A percentile compares a stretch with the other conserved stretches of the same genome.
These are phyloP conservation scores for Astrocystis sublimbata DNA, from an alignment of 495 filamentous ascomycete species.

Conservation along the genomic window DNA sequence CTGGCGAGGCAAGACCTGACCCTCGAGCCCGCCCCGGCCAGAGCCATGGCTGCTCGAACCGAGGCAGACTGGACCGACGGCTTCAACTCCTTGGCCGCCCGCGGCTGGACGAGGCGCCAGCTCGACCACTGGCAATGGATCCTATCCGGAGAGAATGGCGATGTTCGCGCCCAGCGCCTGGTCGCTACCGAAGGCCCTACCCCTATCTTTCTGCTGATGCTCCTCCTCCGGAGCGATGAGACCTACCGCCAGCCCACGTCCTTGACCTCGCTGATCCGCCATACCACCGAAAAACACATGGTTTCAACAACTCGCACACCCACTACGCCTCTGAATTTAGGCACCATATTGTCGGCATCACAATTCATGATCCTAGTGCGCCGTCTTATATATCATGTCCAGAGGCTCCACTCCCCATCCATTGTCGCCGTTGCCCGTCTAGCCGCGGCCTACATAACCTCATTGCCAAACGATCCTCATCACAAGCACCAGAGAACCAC, in stretches of 20 bases:
- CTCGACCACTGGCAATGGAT: conserved; percentile 47
- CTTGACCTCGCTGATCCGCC: conserved; percentile 34
- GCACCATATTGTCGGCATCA: conserved; percentile 23
- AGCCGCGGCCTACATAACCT: conserved; percentile 35
- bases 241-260: conserved; percentile 28
- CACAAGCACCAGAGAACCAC: conserved; percentile 7
- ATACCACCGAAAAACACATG: conserved; percentile 35
- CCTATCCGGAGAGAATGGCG: conserved; percentile 35
- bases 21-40: conserved; percentile 15
- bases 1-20: conserved; percentile 30
- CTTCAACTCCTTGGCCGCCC: conserved; percentile 24
- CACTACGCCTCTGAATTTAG: neutral
- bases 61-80: conserved; percentile 34
- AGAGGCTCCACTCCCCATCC: conserved; percentile 35
- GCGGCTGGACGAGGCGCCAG: conserved; percentile 29
- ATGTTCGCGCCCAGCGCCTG: conserved; percentile 37
- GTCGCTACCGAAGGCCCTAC: conserved; percentile 33
- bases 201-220: conserved; percentile 40
- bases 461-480: conserved; percentile 21
- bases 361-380: conserved; percentile 37
- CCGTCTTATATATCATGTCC: conserved; percentile 35
- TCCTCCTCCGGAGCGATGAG: conserved; percentile 37
- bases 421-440: conserved; percentile 38
- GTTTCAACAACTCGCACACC: neutral
- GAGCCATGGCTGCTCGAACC: conserved; percentile 21